phyloP scores from a whole-genome alignment of 2,329 filamentous ascomycete genomes.

The Aquanectria penicillioides region DNA sequence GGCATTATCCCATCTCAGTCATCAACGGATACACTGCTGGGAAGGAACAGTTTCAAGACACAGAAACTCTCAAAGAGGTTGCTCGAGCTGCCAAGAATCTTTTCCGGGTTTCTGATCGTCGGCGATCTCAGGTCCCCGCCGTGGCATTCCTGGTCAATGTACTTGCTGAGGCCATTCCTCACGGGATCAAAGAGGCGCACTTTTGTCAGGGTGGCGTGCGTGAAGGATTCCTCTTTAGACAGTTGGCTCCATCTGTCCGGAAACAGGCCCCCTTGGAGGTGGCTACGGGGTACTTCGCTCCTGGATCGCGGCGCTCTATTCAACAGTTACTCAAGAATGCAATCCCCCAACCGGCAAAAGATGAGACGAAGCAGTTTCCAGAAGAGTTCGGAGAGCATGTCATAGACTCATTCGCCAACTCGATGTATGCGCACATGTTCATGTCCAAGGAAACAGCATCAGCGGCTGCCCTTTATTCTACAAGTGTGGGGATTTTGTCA shows the following conservation, averaged over 20 bases:
- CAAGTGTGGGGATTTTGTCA: constrained; percentile 70
- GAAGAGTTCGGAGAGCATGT: constrained; percentile 56
- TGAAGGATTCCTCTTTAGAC: constrained; percentile 71
- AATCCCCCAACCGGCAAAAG: constrained; percentile 51
- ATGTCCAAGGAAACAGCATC: constrained; percentile 65
- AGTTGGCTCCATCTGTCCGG: constrained; percentile 58
- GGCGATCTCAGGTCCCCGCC: constrained; percentile 73
- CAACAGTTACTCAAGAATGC: constrained; percentile 57
- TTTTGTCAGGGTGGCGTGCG: constrained; percentile 79
- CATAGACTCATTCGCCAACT: constrained; percentile 66
- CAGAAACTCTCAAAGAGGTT: constrained; percentile 49
- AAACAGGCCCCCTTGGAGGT: constrained; percentile 67
- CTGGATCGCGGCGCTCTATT: constrained; percentile 57
- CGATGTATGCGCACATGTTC: constrained; percentile 63
- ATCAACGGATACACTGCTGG: constrained; percentile 74
- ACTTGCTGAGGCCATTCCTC: constrained; percentile 67
- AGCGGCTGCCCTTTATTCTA: constrained; percentile 68
- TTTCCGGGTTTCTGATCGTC: constrained; percentile 73
- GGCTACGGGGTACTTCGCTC: constrained; percentile 64
- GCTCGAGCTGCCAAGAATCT: constrained; percentile 48
- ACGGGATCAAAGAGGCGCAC: constrained; percentile 66
- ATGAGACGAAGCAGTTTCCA: constrained; percentile 44
- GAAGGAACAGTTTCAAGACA: constrained; percentile 62
- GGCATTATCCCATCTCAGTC: constrained; percentile 75
- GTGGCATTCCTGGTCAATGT: constrained; percentile 74